Conservation (phyloP, 2,329 filamentous ascomycete genomes). For the Lasiodiplodia sp. region DNA sequence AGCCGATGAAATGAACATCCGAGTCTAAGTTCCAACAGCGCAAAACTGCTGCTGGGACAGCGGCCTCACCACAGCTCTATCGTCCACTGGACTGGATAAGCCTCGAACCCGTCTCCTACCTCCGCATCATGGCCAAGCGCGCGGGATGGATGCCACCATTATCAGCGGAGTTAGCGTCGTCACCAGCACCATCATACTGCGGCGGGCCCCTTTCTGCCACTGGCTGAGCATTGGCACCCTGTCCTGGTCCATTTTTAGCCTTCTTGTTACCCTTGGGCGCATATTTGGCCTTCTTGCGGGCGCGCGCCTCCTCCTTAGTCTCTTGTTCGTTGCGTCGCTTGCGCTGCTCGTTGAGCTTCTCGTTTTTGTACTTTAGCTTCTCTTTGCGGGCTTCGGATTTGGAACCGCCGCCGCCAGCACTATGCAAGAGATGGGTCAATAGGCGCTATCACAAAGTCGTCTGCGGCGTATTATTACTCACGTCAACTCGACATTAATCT, state of each 20-base stretch:
- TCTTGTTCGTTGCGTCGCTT: conserved; percentile 59
- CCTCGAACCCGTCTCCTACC: background rate
- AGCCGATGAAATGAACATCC: background rate
- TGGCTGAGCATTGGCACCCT: conserved; percentile 15
- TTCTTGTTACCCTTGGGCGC: conserved; percentile 44
- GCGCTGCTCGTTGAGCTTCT: conserved; percentile 77
- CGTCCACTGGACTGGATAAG: background rate
- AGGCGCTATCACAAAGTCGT: background rate
- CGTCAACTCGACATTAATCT: conserved; percentile 93
- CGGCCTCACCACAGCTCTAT: background rate
- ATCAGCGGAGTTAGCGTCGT: conserved; percentile 28
- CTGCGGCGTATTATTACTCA: conserved; percentile 53
- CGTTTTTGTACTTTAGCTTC: conserved; percentile 86
- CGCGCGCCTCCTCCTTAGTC: conserved; percentile 53
- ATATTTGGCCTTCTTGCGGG: conserved; percentile 48
- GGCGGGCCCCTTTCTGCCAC: conserved; percentile 39
- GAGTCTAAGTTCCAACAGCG: background rate
- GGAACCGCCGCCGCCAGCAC: conserved; percentile 85
- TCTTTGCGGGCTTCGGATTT: conserved; percentile 75
- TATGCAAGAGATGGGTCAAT: conserved; percentile 45
- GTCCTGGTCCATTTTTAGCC: conserved; percentile 33
- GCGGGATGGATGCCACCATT: conserved; percentile 48
- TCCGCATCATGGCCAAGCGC: conserved; percentile 46
- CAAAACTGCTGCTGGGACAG: background rate
- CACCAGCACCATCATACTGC: conserved; percentile 29